These are phyloP conservation scores for Citrus glauca DNA, from an alignment of 345 rosid genomes.

Conservation along the genomic window DNA sequence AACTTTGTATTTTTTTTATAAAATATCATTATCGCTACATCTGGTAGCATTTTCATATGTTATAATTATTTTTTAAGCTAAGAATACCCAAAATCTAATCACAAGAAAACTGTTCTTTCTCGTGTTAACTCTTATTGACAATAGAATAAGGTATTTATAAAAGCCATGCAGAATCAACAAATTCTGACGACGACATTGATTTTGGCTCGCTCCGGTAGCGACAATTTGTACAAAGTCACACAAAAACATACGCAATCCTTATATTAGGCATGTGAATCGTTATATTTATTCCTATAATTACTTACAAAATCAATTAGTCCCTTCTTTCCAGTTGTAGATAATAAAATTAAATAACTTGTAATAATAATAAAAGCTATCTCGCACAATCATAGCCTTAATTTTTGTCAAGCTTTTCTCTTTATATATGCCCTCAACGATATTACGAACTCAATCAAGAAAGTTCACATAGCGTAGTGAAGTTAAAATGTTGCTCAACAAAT, in stretches of 20 bases:
- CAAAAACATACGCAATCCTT: background rate
- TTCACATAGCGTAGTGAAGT: too few relatives aligned
- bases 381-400: background rate
- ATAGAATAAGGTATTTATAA: background rate
- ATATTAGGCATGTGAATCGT: conserved; percentile 2
- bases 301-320: background rate
- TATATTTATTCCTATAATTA: background rate
- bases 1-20: too few relatives aligned
- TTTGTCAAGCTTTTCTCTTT: background rate
- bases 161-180: background rate
- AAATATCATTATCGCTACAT: too few relatives aligned
- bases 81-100: background rate
- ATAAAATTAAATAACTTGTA: background rate
- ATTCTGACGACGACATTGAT: background rate
- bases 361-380: too few relatives aligned
- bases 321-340: background rate
- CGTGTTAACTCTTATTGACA: background rate
- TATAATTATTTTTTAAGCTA: too few relatives aligned
- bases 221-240: background rate
- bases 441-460: background rate
- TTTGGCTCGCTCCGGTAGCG: background rate
- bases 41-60: too few relatives aligned
- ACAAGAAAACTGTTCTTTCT: background rate
- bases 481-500: background rate
- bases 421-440: background rate